These are phyloP conservation scores for Madurella mycetomatis DNA, from an alignment of 2,329 filamentous ascomycete genomes.

Conservation along the genomic window DNA sequence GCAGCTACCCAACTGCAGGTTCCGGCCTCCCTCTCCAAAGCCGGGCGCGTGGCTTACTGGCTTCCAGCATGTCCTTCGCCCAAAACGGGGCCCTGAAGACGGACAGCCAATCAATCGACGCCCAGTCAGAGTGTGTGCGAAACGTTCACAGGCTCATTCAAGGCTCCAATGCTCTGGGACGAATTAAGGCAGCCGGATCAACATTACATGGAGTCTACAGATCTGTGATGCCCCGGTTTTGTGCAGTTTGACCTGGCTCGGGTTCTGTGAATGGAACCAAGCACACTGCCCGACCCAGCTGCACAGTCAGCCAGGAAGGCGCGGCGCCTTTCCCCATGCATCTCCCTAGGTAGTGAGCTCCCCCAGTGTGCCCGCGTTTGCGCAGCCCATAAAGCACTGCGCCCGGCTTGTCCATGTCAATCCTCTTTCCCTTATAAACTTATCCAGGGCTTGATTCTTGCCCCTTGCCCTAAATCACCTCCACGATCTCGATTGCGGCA, in stretches of 20 bases:
- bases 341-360: slow-evolving; percentile 1
- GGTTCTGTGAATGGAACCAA: slow-evolving; percentile 17
- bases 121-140: slow-evolving; percentile 18
- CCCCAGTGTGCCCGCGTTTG: slow-evolving; percentile 3
- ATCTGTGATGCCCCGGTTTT: slow-evolving; percentile 1
- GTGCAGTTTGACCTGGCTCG: background rate
- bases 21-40: slow-evolving; percentile 7
- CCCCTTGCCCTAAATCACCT: slow-evolving; percentile 4
- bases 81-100: slow-evolving; percentile 4
- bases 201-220: background rate
- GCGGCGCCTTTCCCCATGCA: slow-evolving; percentile 2
- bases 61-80: slow-evolving; percentile 6
- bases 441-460: background rate
- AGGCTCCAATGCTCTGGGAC: slow-evolving; percentile 20
- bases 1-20: slow-evolving; percentile 13
- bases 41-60: slow-evolving; percentile 19
- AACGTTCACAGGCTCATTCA: slow-evolving; percentile 5
- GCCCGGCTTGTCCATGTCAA: slow-evolving; percentile 8
- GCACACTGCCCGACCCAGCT: slow-evolving; percentile 19
- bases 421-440: background rate
- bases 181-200: slow-evolving; percentile 8
- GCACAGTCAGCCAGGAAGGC: slow-evolving; percentile 3
- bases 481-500: background rate
- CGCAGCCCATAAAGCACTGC: slow-evolving; percentile 12
- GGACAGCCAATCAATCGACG: slow-evolving; percentile 18